phyloP scores from a whole-genome alignment of 2,329 filamentous ascomycete genomes.

The Sporothrix mexicana region DNA sequence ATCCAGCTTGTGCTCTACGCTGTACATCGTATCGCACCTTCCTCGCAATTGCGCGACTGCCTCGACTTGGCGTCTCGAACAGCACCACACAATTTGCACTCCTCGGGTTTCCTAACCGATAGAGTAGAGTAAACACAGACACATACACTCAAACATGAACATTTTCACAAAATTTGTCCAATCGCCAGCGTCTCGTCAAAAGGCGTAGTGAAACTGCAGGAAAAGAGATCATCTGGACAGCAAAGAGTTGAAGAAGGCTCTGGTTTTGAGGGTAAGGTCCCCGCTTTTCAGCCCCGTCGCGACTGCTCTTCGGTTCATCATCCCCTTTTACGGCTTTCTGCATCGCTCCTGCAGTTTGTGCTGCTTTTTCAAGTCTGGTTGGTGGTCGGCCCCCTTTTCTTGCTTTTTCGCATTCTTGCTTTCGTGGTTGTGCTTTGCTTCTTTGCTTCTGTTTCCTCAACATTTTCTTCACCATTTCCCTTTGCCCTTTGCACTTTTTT shows the following conservation, averaged over 20 bases:
- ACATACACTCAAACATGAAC: too few relatives aligned
- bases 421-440: background rate
- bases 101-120: background rate
- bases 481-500: conserved; percentile 1
- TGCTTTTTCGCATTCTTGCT: too few relatives aligned
- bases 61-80: background rate
- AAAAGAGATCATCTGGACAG: background rate
- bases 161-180: background rate
- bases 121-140: background rate
- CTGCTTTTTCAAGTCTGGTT: background rate
- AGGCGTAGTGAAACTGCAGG: conserved; percentile 5
- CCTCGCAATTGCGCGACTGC: background rate
- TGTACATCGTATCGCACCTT: conserved; percentile 1
- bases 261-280: background rate
- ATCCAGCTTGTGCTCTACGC: background rate
- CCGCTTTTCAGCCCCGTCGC: conserved; percentile 19
- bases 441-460: background rate
- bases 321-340: background rate
- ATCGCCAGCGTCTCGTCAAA: background rate
- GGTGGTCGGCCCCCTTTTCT: background rate
- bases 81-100: background rate
- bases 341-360: conserved; percentile 11
- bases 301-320: conserved; percentile 10
- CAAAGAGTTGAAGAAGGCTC: background rate
- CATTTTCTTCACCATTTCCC: background rate